phyloP scores from a whole-genome alignment of 1,284 basidiomycete species.

The Tilletia caries region DNA sequence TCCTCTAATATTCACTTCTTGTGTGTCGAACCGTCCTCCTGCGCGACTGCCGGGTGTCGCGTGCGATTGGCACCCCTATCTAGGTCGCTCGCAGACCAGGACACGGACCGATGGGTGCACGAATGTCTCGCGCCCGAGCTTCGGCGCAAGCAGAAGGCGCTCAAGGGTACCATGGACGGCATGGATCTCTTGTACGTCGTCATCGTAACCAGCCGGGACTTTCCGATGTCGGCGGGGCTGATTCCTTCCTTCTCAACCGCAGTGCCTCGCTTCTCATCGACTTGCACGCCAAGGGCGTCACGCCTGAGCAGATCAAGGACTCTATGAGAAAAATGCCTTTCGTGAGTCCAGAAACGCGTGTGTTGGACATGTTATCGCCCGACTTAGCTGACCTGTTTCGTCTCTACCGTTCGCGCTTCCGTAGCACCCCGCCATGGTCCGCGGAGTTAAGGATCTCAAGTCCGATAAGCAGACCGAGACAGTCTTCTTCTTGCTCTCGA shows the following conservation, averaged over 20 bases:
- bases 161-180: slow-evolving; percentile 70
- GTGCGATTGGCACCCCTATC: background rate
- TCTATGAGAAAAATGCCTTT: slow-evolving; percentile 80
- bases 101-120: slow-evolving; percentile 92
- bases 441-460: slow-evolving; percentile 76
- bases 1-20: too few species aligned
- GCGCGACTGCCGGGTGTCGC: background rate
- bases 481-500: slow-evolving; percentile 85
- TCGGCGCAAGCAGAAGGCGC: slow-evolving; percentile 74
- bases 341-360: slow-evolving; percentile 60
- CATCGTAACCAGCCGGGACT: background rate
- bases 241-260: slow-evolving; percentile 42
- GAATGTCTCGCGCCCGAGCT: slow-evolving; percentile 84
- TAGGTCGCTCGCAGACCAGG: slow-evolving; percentile 71
- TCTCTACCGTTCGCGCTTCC: too few species aligned
- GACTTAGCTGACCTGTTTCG: background rate
- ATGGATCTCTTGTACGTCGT: slow-evolving; percentile 65
- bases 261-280: slow-evolving; percentile 34
- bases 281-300: slow-evolving; percentile 55
- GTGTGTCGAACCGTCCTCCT: too few species aligned
- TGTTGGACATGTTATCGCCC: background rate
- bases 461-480: slow-evolving; percentile 60
- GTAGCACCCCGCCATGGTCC: slow-evolving; percentile 92
- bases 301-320: slow-evolving; percentile 70
- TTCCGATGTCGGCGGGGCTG: background rate